These are phyloP conservation scores for Moesziomyces sp. DNA, from an alignment of 1,284 basidiomycete genomes.

Conservation along the genomic window DNA sequence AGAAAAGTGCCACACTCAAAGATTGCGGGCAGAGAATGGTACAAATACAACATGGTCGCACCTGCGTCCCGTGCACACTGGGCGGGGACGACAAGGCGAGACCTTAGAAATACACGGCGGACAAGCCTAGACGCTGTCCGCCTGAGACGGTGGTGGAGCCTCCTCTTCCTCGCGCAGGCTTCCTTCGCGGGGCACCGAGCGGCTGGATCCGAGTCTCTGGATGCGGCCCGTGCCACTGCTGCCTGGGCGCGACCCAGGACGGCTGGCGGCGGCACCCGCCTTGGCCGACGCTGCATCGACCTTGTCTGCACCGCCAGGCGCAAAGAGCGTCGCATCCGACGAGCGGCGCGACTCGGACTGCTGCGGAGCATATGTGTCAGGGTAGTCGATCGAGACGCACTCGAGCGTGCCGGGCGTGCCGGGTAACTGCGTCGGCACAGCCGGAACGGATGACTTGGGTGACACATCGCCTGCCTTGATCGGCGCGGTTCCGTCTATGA, in stretches of 20 bases:
- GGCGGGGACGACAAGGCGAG: not conserved
- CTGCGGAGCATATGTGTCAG: conserved; percentile 16
- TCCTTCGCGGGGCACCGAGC: conserved; percentile 30
- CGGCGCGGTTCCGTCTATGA: conserved; percentile 9
- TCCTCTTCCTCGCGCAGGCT: conserved; percentile 37
- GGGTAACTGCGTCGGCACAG: not conserved
- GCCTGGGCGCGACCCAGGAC: conserved; percentile 28
- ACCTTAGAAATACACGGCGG: conserved; percentile 20
- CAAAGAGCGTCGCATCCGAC: conserved; percentile 44
- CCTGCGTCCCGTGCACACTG: not conserved
- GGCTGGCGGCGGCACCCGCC: conserved; percentile 8
- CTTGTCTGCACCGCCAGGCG: conserved; percentile 17
- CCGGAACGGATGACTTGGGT: conserved; percentile 13
- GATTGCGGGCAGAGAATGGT: conserved; percentile 1
- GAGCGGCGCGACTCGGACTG: conserved; percentile 42
- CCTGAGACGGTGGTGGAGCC: conserved; percentile 1
- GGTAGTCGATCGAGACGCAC: conserved; percentile 25
- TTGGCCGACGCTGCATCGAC: conserved; percentile 6
- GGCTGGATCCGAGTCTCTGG: conserved; percentile 35
- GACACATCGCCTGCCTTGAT: conserved; percentile 17
- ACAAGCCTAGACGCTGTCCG: conserved; percentile 4
- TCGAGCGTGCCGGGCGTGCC: conserved; percentile 12
- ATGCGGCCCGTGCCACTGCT: conserved; percentile 32
- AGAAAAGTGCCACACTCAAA: not conserved
- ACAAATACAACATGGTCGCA: conserved; percentile 26